Percentiles rank a stretch among this genome's conserved stretches.
phyloP scores from a whole-genome alignment of 2,329 filamentous ascomycete species.

The Alternaria longipes region DNA sequence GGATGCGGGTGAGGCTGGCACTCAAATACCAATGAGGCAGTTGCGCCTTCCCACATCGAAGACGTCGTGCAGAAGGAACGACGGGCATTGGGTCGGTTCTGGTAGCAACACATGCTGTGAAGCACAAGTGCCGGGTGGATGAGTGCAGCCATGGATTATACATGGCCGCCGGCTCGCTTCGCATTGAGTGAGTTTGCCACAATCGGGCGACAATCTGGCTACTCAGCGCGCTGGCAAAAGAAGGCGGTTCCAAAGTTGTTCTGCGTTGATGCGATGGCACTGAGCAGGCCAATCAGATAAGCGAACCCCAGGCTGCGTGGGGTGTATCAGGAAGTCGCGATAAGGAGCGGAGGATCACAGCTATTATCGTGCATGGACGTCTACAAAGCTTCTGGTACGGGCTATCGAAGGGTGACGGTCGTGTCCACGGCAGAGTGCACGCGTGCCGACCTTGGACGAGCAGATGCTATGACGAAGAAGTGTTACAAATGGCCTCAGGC shows the following conservation, averaged over 20 bases:
- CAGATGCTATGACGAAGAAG: constrained; percentile 26
- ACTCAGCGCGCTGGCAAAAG: constrained; percentile 7
- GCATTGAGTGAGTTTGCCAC: constrained; percentile 20
- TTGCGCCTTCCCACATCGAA: constrained; percentile 14
- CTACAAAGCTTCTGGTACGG: neutral
- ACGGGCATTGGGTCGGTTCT: constrained; percentile 12
- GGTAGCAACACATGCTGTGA: constrained; percentile 11
- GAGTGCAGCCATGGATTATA: constrained; percentile 9
- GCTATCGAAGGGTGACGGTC: neutral
- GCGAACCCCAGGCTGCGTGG: constrained; percentile 26
- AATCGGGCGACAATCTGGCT: neutral
- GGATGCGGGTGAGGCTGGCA: constrained; percentile 12
- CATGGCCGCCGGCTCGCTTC: constrained; percentile 20
- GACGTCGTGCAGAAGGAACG: constrained; percentile 18
- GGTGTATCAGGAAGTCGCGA: constrained; percentile 33
- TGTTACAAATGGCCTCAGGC: constrained; percentile 27
- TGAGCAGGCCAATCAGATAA: constrained; percentile 27
- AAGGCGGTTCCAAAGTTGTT: constrained; percentile 16
- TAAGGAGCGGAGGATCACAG: constrained; percentile 26
- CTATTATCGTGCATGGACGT: constrained; percentile 1
- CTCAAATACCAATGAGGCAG: constrained; percentile 5
- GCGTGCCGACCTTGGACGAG: neutral
- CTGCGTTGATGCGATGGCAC: constrained; percentile 13
- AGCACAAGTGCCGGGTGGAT: constrained; percentile 9
- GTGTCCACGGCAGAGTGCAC: neutral